phyloP scores from a whole-genome alignment of 1,284 basidiomycete genomes.

The Waitea zeae region DNA sequence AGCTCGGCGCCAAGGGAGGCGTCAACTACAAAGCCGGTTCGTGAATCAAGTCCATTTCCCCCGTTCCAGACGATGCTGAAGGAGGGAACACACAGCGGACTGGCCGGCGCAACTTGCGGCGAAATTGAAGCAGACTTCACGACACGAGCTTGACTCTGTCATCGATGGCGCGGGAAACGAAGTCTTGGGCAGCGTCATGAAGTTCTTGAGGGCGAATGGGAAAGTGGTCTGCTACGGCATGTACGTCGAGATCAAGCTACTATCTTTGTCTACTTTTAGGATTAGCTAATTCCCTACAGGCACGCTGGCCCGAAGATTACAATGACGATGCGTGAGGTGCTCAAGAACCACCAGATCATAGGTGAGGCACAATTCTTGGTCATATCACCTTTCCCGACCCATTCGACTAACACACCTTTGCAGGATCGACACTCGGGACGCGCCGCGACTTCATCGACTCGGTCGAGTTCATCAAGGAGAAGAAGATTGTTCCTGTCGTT shows the following conservation, averaged over 20 bases:
- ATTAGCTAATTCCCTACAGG: slow-evolving; percentile 20
- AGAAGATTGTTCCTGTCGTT: slow-evolving; percentile 57
- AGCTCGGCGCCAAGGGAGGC: slow-evolving; percentile 65
- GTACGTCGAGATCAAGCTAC: slow-evolving; percentile 24
- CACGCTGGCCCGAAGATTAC: slow-evolving; percentile 44
- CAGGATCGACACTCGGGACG: slow-evolving; percentile 80
- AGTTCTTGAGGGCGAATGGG: slow-evolving; percentile 52
- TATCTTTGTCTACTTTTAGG: background rate
- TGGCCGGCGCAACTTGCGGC: background rate
- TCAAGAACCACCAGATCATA: slow-evolving; percentile 59
- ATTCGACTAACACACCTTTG: slow-evolving; percentile 4
- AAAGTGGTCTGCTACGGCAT: slow-evolving; percentile 65
- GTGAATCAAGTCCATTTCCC: background rate
- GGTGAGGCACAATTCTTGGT: slow-evolving; percentile 24
- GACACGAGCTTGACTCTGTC: slow-evolving; percentile 39
- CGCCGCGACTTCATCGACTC: slow-evolving; percentile 55
- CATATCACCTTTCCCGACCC: slow-evolving; percentile 1
- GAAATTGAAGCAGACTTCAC: slow-evolving; percentile 44
- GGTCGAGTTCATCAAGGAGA: slow-evolving; percentile 50
- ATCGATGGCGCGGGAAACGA: slow-evolving; percentile 74
- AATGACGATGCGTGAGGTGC: slow-evolving; percentile 69
- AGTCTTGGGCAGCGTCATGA: slow-evolving; percentile 41
- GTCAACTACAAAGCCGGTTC: slow-evolving; percentile 42
- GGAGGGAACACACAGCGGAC: background rate
- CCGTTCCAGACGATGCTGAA: slow-evolving; percentile 1